Evolutionary conservation across 805 yeast species (phyloP).

Genomic region (Lachancea quebecensis): DNA sequence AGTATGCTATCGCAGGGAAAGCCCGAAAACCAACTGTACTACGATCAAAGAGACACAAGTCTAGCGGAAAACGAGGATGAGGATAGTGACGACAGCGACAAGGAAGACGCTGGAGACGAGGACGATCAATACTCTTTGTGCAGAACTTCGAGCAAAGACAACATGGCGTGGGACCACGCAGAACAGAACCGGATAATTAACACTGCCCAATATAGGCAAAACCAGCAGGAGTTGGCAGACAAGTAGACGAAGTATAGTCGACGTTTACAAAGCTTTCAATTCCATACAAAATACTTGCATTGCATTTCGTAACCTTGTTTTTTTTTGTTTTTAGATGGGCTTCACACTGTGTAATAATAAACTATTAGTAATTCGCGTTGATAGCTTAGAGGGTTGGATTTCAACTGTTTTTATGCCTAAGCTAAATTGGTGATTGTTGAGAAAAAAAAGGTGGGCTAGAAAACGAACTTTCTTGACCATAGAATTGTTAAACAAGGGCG

Average conservation of each 20-base stretch:
- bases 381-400: background rate
- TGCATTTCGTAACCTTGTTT: too few species aligned
- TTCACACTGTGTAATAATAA: background rate
- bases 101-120: conserved; percentile 25
- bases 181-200: conserved; percentile 25
- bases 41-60: conserved; percentile 14
- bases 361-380: background rate
- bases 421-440: background rate
- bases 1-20: conserved; percentile 27
- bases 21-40: conserved; percentile 3
- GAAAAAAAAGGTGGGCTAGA: background rate
- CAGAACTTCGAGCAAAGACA: conserved; percentile 30
- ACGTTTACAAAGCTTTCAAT: too few species aligned
- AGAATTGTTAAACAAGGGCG: background rate
- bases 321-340: too few species aligned
- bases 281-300: too few species aligned
- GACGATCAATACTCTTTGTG: conserved; percentile 29
- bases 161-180: conserved; percentile 26
- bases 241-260: background rate
- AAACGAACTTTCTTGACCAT: background rate
- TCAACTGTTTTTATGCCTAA: too few species aligned
- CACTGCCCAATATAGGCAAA: conserved; percentile 21
- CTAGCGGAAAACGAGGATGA: conserved; percentile 19
- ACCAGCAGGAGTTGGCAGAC: conserved; percentile 4
- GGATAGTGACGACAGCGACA: conserved; percentile 15